phyloP scores from a whole-genome alignment of 495 filamentous ascomycete species.

The Penicillium riverlandense region DNA sequence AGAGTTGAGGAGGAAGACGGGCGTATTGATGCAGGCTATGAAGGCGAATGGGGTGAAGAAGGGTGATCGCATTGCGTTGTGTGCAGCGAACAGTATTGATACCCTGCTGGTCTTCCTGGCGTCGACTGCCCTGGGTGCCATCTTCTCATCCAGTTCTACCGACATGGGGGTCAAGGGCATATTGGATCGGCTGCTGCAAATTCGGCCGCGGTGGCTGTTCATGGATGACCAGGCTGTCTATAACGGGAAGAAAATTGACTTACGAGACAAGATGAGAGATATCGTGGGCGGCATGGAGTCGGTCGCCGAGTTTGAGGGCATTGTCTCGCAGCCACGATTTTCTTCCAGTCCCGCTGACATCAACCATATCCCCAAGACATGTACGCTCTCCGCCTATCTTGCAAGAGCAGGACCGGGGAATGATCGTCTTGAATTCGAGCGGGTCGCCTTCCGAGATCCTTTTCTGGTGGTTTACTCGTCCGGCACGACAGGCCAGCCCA shows the following conservation, averaged over 20 bases:
- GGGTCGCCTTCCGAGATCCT: conserved; percentile 44
- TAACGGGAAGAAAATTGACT: conserved; percentile 66
- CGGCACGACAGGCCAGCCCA: conserved; percentile 73
- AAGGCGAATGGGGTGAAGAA: conserved; percentile 51
- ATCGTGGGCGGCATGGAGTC: conserved; percentile 53
- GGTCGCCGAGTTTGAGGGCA: conserved; percentile 52
- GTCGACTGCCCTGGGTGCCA: conserved; percentile 54
- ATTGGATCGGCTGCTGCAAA: conserved; percentile 63
- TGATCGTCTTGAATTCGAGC: conserved; percentile 45
- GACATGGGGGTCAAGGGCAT: conserved; percentile 77
- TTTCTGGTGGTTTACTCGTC: conserved; percentile 72
- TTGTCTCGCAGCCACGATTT: conserved; percentile 63
- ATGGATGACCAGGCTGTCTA: conserved; percentile 74
- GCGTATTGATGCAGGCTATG: conserved; percentile 53
- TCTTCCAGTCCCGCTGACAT: conserved; percentile 48
- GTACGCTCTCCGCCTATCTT: conserved; percentile 49
- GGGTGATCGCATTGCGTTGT: conserved; percentile 66
- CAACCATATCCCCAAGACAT: conserved; percentile 41
- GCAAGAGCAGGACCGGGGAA: conserved; percentile 22
- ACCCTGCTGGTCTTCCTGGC: conserved; percentile 61
- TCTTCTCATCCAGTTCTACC: conserved; percentile 66
- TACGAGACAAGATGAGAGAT: conserved; percentile 63
- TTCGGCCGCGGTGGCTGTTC: conserved; percentile 66
- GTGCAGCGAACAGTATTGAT: conserved; percentile 67
- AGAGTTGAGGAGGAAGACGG: conserved; percentile 50